A percentile compares a stretch with the other conserved stretches of the same genome.
Conservation (phyloP, 2,329 filamentous ascomycete genomes). For the Venturia asperata region DNA sequence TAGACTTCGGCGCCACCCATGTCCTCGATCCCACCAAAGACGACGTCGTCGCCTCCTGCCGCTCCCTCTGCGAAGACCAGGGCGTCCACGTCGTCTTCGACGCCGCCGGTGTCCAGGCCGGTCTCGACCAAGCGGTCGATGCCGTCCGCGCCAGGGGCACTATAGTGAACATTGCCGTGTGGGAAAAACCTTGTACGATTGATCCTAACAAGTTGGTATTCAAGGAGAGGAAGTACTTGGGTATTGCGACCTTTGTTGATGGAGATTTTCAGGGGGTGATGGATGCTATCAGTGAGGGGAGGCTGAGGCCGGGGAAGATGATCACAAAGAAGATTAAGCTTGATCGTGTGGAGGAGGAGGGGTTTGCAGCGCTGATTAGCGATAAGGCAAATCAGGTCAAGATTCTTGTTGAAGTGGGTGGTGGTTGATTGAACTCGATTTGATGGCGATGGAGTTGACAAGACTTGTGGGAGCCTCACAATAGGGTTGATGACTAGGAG, state of each 20-base stretch:
- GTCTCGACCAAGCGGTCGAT: slow-evolving; percentile 43
- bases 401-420: slow-evolving; percentile 16
- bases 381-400: slow-evolving; percentile 20
- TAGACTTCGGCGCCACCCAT: slow-evolving; percentile 45
- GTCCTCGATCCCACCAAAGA: slow-evolving; percentile 46
- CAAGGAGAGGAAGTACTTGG: slow-evolving; percentile 47
- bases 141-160: slow-evolving; percentile 45
- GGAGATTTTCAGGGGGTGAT: slow-evolving; percentile 45
- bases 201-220: slow-evolving; percentile 47
- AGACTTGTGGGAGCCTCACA: not conserved
- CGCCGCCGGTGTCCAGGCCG: slow-evolving; percentile 47
- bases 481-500: not conserved
- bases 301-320: slow-evolving; percentile 39
- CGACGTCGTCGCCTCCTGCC: slow-evolving; percentile 40
- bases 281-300: slow-evolving; percentile 40
- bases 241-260: slow-evolving; percentile 46
- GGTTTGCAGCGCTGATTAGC: slow-evolving; percentile 13
- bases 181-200: slow-evolving; percentile 46
- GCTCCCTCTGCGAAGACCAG: slow-evolving; percentile 37
- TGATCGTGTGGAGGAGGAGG: slow-evolving; percentile 38
- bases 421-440: not conserved
- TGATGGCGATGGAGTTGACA: not conserved
- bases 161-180: slow-evolving; percentile 50
- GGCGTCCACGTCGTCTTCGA: slow-evolving; percentile 48
- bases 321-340: slow-evolving; percentile 44